Evolutionary conservation across 202 grass and related monocot species (phyloP).

Genomic region (Tripidium arundinaceum): DNA sequence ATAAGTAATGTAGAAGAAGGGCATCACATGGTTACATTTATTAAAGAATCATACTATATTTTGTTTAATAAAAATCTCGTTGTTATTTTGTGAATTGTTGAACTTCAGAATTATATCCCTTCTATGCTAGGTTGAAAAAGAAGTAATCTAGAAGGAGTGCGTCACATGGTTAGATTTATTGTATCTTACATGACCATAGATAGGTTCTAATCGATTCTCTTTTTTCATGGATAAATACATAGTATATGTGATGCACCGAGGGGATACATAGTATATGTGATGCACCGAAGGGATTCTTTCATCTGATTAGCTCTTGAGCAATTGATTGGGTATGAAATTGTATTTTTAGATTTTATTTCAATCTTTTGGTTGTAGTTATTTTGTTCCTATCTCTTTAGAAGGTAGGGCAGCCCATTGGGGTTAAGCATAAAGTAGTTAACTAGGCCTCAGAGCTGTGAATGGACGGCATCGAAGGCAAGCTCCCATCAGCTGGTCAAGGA

Average conservation of each 20-base stretch:
- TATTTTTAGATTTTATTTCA: neutral
- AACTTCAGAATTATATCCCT: neutral
- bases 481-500: neutral
- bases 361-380: neutral
- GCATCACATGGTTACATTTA: neutral
- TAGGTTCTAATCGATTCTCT: neutral
- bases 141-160: neutral
- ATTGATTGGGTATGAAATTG: neutral
- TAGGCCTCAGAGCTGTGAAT: neutral
- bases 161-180: neutral
- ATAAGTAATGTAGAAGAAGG: neutral
- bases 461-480: neutral
- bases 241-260: neutral
- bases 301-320: neutral
- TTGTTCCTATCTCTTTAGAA: neutral
- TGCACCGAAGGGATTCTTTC: neutral
- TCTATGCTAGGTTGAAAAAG: neutral
- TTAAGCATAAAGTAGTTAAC: neutral
- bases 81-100: neutral
- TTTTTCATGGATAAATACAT: neutral
- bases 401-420: neutral
- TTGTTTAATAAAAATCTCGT: neutral
- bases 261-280: neutral
- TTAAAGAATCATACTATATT: neutral
- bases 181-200: neutral